phyloP scores from a whole-genome alignment of 2,329 filamentous ascomycete species.

The Lecanicillium sp. region DNA sequence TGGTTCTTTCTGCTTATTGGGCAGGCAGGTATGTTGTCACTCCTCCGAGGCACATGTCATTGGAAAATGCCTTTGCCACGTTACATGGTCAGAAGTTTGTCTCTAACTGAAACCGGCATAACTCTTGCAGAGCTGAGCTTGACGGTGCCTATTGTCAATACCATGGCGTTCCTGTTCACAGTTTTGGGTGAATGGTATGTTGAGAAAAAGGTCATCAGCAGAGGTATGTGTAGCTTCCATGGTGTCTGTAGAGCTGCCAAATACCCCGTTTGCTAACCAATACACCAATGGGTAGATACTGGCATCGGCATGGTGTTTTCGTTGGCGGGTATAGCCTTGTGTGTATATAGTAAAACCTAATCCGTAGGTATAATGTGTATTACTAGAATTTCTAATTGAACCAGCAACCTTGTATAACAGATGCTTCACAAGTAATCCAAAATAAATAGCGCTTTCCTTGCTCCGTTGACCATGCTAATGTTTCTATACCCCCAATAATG shows the following conservation, averaged over 20 bases:
- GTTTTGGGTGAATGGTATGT: constrained; percentile 93
- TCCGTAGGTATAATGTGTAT: neutral
- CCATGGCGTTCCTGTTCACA: constrained; percentile 90
- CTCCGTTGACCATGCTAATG: neutral
- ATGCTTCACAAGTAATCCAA: neutral
- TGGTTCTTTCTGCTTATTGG: constrained; percentile 97
- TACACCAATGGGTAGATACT: too few species aligned
- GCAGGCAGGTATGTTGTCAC: constrained; percentile 74
- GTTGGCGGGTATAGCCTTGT: constrained; percentile 71
- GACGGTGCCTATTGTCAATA: constrained; percentile 92
- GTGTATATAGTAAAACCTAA: constrained; percentile 58
- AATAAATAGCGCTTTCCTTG: neutral
- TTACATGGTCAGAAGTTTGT: too few species aligned
- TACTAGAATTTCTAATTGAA: neutral
- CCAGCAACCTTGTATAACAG: neutral
- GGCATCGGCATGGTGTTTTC: constrained; percentile 77
- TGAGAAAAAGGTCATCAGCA: constrained; percentile 81
- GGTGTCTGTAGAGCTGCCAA: too few species aligned
- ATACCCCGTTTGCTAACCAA: too few species aligned
- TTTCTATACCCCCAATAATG: too few species aligned
- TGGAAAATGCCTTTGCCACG: too few species aligned
- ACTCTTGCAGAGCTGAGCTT: constrained; percentile 66
- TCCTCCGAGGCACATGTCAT: too few species aligned
- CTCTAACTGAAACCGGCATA: constrained; percentile 1
- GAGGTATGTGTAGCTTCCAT: constrained; percentile 45